These are phyloP conservation scores for Xanthoconium separans DNA, from an alignment of 1,284 basidiomycete species.

Conservation along the genomic window DNA sequence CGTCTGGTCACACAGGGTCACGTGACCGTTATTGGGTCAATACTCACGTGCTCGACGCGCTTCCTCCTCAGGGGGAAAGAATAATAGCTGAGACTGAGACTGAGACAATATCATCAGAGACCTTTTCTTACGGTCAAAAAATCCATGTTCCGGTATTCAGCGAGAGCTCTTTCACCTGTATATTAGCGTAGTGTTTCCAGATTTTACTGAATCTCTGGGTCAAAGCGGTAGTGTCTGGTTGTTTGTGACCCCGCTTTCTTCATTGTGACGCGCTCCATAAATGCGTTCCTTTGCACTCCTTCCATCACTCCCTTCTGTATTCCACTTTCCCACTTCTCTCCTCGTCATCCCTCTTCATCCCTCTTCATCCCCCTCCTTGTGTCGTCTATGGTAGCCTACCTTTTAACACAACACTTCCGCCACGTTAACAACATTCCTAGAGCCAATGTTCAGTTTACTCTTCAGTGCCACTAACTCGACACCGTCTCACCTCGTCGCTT, in stretches of 20 bases:
- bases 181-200: background rate
- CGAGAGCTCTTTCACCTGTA: background rate
- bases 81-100: constrained; percentile 20
- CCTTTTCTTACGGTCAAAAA: background rate
- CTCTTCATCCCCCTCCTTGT: background rate
- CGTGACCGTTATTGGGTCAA: constrained; percentile 19
- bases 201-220: constrained; percentile 3
- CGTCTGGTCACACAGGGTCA: constrained; percentile 22
- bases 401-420: background rate
- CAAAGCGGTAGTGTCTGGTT: background rate
- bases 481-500: background rate
- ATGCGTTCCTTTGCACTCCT: constrained; percentile 3
- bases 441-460: background rate
- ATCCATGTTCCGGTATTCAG: background rate
- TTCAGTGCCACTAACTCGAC: constrained; percentile 9
- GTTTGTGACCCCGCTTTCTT: constrained; percentile 20
- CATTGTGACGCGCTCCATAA: constrained; percentile 14
- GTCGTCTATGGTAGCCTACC: background rate
- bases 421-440: background rate
- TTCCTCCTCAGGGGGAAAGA: background rate
- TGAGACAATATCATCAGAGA: constrained; percentile 1
- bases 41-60: constrained; percentile 7
- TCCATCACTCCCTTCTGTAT: background rate
- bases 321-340: too few relatives aligned
- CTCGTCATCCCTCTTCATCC: background rate